Percentiles rank a stretch among this genome's conserved stretches.
Evolutionary conservation across 2,329 filamentous ascomycete genomes (phyloP).

Genomic region (Apiospora arundinis): DNA sequence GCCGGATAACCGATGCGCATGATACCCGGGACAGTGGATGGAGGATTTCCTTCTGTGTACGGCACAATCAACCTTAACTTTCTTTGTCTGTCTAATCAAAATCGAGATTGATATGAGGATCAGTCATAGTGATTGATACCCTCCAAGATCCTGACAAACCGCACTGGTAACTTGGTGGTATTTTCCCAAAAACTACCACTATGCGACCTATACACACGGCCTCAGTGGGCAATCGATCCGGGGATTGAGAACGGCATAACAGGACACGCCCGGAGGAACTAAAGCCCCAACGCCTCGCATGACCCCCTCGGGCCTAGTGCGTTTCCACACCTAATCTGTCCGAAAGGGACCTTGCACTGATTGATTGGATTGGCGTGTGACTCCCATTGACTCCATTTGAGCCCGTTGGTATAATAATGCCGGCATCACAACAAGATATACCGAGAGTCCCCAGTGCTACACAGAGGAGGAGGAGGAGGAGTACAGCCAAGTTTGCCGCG

Average conservation of each 20-base stretch:
- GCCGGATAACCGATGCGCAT: not conserved
- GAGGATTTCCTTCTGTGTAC: not conserved
- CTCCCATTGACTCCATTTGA: not conserved
- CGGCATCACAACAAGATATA: not conserved
- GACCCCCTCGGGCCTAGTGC: not conserved
- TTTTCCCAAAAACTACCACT: no score
- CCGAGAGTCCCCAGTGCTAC: not conserved
- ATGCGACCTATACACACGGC: not conserved
- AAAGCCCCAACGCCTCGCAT: not conserved
- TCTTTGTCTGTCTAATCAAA: no score
- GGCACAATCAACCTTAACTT: not conserved
- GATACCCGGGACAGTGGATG: not conserved
- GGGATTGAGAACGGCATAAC: no score
- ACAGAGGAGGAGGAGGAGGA: not conserved
- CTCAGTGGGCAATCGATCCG: slow-evolving; percentile 2
- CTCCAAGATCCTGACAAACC: no score
- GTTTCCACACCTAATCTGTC: not conserved
- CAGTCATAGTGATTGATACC: no score
- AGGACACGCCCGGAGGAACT: not conserved
- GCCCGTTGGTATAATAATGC: not conserved
- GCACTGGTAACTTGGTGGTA: no score
- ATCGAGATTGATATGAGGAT: no score
- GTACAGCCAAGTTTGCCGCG: not conserved
- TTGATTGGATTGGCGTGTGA: not conserved
- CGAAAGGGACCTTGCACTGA: not conserved